Base-by-base conservation (phyloP, 305 asterid genomes). In the Striga hermonthica region DNA sequence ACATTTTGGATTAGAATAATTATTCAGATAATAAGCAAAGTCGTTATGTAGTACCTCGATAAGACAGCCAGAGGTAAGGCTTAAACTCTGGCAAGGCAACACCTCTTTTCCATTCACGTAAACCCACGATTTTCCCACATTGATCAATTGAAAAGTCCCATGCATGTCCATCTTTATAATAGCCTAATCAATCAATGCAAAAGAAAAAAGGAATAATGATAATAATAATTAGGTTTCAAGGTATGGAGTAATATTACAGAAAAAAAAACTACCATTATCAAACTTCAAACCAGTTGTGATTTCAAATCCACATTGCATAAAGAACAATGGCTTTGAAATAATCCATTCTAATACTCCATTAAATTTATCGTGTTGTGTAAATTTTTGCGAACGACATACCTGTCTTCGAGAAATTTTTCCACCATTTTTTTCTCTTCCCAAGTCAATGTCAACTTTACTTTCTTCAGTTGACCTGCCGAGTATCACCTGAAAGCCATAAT, bases 381-480 rank as follows among this genome's bases (percentile, higher is more conserved):
- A 22, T 22, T 22, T 22, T 22, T 22, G 35, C 28, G 61, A 61
- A 58, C 9, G 43, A 52, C 39, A 44, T 77, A 86, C 96, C 95
- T 88, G 97, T 72, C 84, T 83, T 50, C 95, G 86, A 60, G 97
- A 91, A 67, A 88, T 73, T 81, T 80, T 91, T 58, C 80, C 62
- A 39, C 84, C 85, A 53, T 75, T 48, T 41, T 75, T 73, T 75
- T 80, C 91, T 79, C 78, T 78, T 70, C 93, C 86, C 80, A 91
- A 76, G 81, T 88, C 88, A 38, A 91, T 88, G 76, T 91, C 97
- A 63, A 91, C 96, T 76, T 78, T 28, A 16, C 64, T 15, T 34
- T 83, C 91, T 57, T 74, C 84, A 62, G 91, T 83, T 68, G 80
- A 68, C 74, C 97, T 78, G 72, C 97, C 97, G 7, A 91, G 75